phyloP scores from a whole-genome alignment of 2,329 filamentous ascomycete genomes.

The Fusarium austroafricanum region DNA sequence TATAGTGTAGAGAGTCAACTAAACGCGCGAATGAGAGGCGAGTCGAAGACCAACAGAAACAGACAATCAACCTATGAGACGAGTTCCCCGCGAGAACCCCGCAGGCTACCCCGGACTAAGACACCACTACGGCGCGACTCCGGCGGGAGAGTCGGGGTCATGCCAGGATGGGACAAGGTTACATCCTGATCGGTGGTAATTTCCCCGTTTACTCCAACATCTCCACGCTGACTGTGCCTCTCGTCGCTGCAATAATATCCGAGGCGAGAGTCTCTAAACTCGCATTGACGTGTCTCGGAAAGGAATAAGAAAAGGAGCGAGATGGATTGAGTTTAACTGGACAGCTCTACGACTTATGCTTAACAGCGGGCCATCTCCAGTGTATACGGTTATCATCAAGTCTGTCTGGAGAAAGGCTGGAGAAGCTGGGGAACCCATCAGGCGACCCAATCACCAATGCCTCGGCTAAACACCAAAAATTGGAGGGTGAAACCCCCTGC shows the following conservation, averaged over 20 bases:
- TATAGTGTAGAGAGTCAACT: constrained; percentile 9
- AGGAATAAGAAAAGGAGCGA: no score
- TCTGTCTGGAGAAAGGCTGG: not conserved
- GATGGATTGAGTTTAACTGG: no score
- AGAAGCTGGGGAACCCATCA: constrained; percentile 21
- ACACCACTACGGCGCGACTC: constrained; percentile 41
- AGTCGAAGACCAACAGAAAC: not conserved
- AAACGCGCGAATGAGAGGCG: constrained; percentile 37
- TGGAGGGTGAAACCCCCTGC: constrained; percentile 14
- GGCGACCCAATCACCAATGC: constrained; percentile 10
- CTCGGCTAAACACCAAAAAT: constrained; percentile 23
- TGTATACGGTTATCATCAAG: constrained; percentile 24
- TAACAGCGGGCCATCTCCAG: constrained; percentile 6
- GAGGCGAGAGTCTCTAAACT: not conserved
- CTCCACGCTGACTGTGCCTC: constrained; percentile 21
- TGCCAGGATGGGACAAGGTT: constrained; percentile 19
- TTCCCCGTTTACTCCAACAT: constrained; percentile 40
- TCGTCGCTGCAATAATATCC: not conserved
- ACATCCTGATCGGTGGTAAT: constrained; percentile 36
- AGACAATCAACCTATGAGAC: not conserved
- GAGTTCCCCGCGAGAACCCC: constrained; percentile 17
- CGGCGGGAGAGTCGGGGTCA: constrained; percentile 27
- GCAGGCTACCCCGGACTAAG: constrained; percentile 29
- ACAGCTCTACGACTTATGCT: not conserved
- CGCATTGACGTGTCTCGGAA: no score